Conservation (phyloP, 805 yeast genomes). For the Teunomyces panamensis region DNA sequence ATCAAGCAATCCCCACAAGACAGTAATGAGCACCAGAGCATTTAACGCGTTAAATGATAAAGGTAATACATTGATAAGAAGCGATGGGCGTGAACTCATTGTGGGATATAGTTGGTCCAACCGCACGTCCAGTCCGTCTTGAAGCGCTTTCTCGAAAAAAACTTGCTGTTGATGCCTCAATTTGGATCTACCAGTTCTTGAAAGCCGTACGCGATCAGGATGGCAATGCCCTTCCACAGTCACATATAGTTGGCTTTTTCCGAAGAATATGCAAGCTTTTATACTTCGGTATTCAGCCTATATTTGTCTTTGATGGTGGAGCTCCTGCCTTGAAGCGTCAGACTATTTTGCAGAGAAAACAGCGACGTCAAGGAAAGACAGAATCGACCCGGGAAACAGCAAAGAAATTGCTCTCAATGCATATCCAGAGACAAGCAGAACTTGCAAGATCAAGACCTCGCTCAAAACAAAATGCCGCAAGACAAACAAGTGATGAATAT, state of each 20-base stretch:
- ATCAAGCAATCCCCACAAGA: not conserved
- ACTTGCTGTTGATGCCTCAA: slow-evolving; percentile 96
- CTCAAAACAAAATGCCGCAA: not conserved
- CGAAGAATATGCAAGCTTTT: slow-evolving; percentile 87
- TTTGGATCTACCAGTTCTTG: slow-evolving; percentile 95
- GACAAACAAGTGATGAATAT: slow-evolving; percentile 4
- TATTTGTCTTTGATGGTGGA: slow-evolving; percentile 94
- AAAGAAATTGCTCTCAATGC: slow-evolving; percentile 72
- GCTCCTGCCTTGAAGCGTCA: slow-evolving; percentile 80
- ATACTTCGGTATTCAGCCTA: slow-evolving; percentile 82
- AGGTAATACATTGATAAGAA: slow-evolving; percentile 4
- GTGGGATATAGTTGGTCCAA: slow-evolving; percentile 89
- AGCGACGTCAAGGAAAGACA: slow-evolving; percentile 68
- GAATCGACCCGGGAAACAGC: slow-evolving; percentile 76
- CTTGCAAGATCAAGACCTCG: slow-evolving; percentile 1
- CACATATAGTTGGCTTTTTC: slow-evolving; percentile 95
- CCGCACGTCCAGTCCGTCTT: slow-evolving; percentile 84
- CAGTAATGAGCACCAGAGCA: not conserved
- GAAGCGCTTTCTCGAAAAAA: slow-evolving; percentile 77
- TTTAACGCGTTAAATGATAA: not conserved
- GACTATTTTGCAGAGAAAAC: slow-evolving; percentile 71
- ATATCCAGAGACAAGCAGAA: slow-evolving; percentile 56
- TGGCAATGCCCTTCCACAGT: slow-evolving; percentile 71
- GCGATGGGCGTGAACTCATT: slow-evolving; percentile 93
- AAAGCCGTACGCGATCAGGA: slow-evolving; percentile 89